These are phyloP conservation scores for Papiliotrema flavescens DNA, from an alignment of 1,284 basidiomycete genomes.

Conservation along the genomic window DNA sequence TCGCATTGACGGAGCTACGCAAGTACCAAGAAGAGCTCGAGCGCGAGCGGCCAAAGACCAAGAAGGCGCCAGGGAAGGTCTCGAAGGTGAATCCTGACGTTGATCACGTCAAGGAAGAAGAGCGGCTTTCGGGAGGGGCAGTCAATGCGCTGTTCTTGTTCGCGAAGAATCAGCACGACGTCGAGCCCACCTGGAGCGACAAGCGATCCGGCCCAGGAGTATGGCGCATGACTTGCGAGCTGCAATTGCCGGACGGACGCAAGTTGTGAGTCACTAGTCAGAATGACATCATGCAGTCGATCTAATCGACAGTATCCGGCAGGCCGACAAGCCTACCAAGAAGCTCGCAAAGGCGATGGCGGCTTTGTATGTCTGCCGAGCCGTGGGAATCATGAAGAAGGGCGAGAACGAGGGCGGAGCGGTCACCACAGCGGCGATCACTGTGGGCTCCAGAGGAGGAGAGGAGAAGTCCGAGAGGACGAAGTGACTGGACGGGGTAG, in stretches of 20 bases:
- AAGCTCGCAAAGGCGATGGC: slow-evolving; percentile 22
- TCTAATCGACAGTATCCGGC: slow-evolving; percentile 6
- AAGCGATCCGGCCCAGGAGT: background rate
- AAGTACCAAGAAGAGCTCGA: background rate
- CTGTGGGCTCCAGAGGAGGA: too few species aligned
- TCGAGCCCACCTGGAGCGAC: background rate
- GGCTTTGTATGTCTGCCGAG: slow-evolving; percentile 20
- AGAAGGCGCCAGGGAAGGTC: background rate
- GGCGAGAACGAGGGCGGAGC: too few species aligned
- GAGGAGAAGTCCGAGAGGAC: too few species aligned
- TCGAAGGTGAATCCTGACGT: background rate
- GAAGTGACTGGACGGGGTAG: too few species aligned
- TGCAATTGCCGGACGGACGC: slow-evolving; percentile 9
- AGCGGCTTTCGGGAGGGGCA: slow-evolving; percentile 10
- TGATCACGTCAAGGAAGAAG: slow-evolving; percentile 5
- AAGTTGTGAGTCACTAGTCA: slow-evolving; percentile 10
- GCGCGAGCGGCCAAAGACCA: too few species aligned
- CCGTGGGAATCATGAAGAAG: slow-evolving; percentile 11
- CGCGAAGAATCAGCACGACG: background rate
- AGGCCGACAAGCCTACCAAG: slow-evolving; percentile 22
- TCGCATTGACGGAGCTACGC: slow-evolving; percentile 12
- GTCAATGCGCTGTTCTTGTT: slow-evolving; percentile 4
- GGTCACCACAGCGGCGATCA: too few species aligned
- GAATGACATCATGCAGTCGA: background rate
- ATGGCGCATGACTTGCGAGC: slow-evolving; percentile 9